Percentiles rank a stretch among this genome's conserved stretches.
These are phyloP conservation scores for Ustulina deusta DNA, from an alignment of 2,329 filamentous ascomycete species.

Conservation along the genomic window DNA sequence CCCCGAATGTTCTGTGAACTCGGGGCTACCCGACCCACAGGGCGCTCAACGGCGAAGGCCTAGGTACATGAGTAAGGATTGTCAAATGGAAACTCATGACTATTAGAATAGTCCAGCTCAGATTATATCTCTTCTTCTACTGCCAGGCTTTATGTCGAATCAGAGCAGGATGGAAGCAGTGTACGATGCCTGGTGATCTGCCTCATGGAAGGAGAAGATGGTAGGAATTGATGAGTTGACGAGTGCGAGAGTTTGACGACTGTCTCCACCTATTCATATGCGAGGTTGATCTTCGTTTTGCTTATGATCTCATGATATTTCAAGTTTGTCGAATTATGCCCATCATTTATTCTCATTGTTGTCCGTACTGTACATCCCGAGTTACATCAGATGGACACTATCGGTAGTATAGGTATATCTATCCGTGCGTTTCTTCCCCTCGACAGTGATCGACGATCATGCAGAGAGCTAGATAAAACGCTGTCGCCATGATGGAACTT, in stretches of 20 bases:
- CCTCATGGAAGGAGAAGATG: not conserved
- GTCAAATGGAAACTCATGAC: slow-evolving; percentile 2
- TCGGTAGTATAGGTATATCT: not conserved
- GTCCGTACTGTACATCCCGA: not conserved
- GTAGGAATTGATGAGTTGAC: not conserved
- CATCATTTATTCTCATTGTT: not conserved
- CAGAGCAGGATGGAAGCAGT: not conserved
- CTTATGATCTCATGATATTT: slow-evolving; percentile 4
- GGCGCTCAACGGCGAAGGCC: slow-evolving; percentile 4
- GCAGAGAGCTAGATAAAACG: not conserved
- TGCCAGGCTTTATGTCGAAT: not conserved
- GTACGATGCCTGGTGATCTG: not conserved
- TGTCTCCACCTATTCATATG: not conserved
- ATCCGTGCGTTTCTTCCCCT: slow-evolving; percentile 17
- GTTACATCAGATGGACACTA: slow-evolving; percentile 13
- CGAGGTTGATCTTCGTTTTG: not conserved
- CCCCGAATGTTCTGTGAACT: not conserved
- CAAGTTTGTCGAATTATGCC: not conserved
- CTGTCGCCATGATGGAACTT: slow-evolving; percentile 7
- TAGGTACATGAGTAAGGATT: not conserved
- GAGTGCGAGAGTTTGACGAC: not conserved
- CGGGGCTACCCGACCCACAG: slow-evolving; percentile 3
- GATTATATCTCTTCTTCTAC: not conserved
- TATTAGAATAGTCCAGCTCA: not conserved
- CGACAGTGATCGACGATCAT: slow-evolving; percentile 12